Evolutionary conservation across 306 rosid genomes (phyloP), one percentile per base, ranked within the genome.

Genomic region (Betula pendula): DNA sequence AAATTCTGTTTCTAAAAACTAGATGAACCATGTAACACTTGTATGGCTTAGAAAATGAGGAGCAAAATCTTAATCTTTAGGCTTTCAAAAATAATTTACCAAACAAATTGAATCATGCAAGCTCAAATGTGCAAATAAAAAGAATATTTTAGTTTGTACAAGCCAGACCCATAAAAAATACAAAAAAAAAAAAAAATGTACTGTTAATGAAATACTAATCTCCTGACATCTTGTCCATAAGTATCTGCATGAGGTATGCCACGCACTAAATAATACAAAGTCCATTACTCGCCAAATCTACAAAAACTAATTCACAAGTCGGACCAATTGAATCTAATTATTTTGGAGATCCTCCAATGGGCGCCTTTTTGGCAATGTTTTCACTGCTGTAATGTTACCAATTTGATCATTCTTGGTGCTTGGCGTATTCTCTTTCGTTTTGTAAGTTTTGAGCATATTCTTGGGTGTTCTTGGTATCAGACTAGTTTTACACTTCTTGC

Each of bases 201-300:
- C 27, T 38, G 42, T 6, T 38, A 38, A 38, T 38, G 0, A 38
- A 38, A 38, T 38, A n/a, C n/a, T n/a, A n/a, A n/a, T n/a, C n/a
- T 35, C 10, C 48, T 44, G 48, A n/a, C n/a, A 20, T 8, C 11
- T 9, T 53, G 29, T 53, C 25, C 14, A 20, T 3, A 20, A 53
- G 1, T 9, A 31, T 25, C 72, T 62, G 81, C 81, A 80, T 29
- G 77, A 81, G 80, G 27, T 59, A 75, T 81, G 84, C 84, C 8
- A 29, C 5, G 33, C 4, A 22, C 33, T 56, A 56, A 24, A 24
- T 56, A 56, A 24, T 56, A 56, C 63, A 24, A 22, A 24, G 16
- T 56, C 31, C 27, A 22, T 50, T 50, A 15, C 63, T 24, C 31
- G 7, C 63, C 15, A 10, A 22, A 7, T 22, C 29, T 10, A 55